A percentile compares a stretch with the other conserved stretches of the same genome.
Evolutionary conservation across 306 rosid genomes (phyloP).

Genomic region (Cicer chorassanicum): DNA sequence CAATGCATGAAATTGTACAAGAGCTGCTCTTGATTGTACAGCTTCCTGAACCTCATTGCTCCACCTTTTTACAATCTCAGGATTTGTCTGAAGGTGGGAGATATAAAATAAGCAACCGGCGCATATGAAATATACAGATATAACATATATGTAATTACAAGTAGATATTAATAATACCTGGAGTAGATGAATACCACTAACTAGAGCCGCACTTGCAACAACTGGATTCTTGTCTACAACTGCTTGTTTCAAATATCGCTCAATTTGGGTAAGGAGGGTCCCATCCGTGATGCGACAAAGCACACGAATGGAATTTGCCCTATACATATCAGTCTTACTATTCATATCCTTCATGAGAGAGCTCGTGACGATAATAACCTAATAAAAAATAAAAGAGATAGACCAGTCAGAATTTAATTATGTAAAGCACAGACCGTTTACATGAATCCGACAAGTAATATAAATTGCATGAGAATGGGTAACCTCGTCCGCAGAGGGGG

Average conservation of each 20-base stretch:
- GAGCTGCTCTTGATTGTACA: conserved; percentile 98
- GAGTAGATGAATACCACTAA: conserved; percentile 96
- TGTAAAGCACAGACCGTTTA: conserved; percentile 30
- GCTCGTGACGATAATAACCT: conserved; percentile 98
- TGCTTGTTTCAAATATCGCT: conserved; percentile 96
- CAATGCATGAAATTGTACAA: conserved; percentile 95
- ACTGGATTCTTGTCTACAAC: conserved; percentile 98
- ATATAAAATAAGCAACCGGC: conserved; percentile 25
- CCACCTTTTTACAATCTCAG: conserved; percentile 99
- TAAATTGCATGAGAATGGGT: conserved; percentile 20
- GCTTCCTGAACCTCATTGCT: conserved; percentile 99
- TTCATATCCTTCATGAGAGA: conserved; percentile 99
- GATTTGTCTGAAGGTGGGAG: conserved; percentile 70
- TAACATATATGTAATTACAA: background rate
- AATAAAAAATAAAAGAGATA: conserved; percentile 8
- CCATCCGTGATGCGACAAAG: conserved; percentile 97
- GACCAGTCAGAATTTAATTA: conserved; percentile 48
- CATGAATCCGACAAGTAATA: conserved; percentile 30
- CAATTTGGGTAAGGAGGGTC: conserved; percentile 96
- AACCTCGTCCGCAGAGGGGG: conserved; percentile 98
- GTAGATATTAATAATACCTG: conserved; percentile 62
- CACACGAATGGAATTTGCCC: conserved; percentile 99
- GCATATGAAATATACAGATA: conserved; percentile 20
- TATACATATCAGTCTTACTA: conserved; percentile 95
- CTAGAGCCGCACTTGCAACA: conserved; percentile 97